A percentile compares a stretch with the other conserved stretches of the same genome.
Conservation (phyloP, 352 stramenopile genomes). For the Globisporangium takayamanum region DNA sequence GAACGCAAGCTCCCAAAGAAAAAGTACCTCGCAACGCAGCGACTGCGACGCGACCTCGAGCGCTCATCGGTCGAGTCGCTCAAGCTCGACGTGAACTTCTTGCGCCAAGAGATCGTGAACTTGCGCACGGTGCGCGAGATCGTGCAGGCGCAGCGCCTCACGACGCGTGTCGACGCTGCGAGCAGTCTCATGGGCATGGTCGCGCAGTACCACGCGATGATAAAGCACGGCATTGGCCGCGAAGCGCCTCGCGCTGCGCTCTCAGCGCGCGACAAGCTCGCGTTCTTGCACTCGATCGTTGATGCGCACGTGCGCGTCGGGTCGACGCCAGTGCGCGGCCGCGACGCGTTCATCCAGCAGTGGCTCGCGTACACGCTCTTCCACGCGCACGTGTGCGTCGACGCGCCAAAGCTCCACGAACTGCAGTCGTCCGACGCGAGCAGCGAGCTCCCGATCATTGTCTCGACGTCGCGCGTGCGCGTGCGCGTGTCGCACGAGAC, state of each 20-base stretch:
- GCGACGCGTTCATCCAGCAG: constrained; percentile 19
- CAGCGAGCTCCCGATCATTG: constrained; percentile 10
- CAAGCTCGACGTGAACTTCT: constrained; percentile 20
- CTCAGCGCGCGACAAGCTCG: constrained; percentile 5
- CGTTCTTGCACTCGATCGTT: constrained; percentile 10
- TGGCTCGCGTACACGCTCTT: constrained; percentile 16
- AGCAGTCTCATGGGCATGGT: constrained; percentile 7
- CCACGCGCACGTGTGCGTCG: constrained; percentile 11
- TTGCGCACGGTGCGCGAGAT: constrained; percentile 18
- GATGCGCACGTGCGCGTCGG: constrained; percentile 13
- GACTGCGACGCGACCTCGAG: constrained; percentile 22
- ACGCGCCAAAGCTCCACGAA: constrained; percentile 11
- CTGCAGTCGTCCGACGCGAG: constrained; percentile 7
- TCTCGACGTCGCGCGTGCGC: constrained; percentile 7
- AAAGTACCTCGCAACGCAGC: constrained; percentile 28
- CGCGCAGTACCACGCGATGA: constrained; percentile 3
- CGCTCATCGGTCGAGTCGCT: constrained; percentile 20
- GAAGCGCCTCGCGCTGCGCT: not conserved
- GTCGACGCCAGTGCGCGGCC: not conserved
- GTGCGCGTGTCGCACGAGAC: constrained; percentile 30
- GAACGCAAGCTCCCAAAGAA: constrained; percentile 22
- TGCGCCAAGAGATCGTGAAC: constrained; percentile 25
- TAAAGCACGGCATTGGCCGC: constrained; percentile 6
- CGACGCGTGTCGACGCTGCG: not conserved
- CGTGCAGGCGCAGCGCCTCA: constrained; percentile 13